These are phyloP conservation scores for Hypoxylon cercidicola DNA, from an alignment of 495 filamentous ascomycete species.

Conservation along the genomic window DNA sequence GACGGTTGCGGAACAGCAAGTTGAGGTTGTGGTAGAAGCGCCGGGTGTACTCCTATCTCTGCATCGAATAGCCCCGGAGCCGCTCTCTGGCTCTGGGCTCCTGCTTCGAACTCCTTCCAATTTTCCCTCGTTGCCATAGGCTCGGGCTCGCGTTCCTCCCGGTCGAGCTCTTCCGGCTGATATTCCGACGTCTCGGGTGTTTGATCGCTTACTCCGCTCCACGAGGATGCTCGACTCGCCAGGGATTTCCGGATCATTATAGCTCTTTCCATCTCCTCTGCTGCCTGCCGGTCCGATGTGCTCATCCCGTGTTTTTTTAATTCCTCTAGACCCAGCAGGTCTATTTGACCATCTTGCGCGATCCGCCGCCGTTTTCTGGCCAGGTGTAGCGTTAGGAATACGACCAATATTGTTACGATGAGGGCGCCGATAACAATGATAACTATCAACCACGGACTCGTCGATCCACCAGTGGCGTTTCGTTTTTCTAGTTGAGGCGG, in stretches of 20 bases:
- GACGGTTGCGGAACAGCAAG: constrained; percentile 45
- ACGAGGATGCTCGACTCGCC: constrained; percentile 49
- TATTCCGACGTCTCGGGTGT: neutral
- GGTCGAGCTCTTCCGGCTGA: constrained; percentile 13
- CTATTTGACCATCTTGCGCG: constrained; percentile 18
- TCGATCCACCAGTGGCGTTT: neutral
- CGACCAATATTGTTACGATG: constrained; percentile 34
- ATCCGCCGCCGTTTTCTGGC: constrained; percentile 40
- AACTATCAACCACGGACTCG: constrained; percentile 48
- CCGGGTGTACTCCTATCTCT: constrained; percentile 35
- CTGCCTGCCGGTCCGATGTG: constrained; percentile 34
- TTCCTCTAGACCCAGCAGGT: constrained; percentile 38
- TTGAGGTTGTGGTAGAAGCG: constrained; percentile 37
- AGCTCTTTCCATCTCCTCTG: constrained; percentile 53
- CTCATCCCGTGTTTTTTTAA: constrained; percentile 43
- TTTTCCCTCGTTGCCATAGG: constrained; percentile 29
- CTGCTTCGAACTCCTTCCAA: constrained; percentile 49
- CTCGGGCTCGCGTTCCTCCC: constrained; percentile 32
- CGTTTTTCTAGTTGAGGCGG: constrained; percentile 9
- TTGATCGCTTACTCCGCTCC: constrained; percentile 9
- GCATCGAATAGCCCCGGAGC: constrained; percentile 45
- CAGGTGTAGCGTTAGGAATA: constrained; percentile 37
- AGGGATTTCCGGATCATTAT: constrained; percentile 61
- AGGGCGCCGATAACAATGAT: constrained; percentile 44
- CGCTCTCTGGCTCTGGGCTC: constrained; percentile 38